A percentile compares a stretch with the other conserved stretches of the same genome.
phyloP scores from a whole-genome alignment of 495 filamentous ascomycete genomes.

The Cercophora scortea region DNA sequence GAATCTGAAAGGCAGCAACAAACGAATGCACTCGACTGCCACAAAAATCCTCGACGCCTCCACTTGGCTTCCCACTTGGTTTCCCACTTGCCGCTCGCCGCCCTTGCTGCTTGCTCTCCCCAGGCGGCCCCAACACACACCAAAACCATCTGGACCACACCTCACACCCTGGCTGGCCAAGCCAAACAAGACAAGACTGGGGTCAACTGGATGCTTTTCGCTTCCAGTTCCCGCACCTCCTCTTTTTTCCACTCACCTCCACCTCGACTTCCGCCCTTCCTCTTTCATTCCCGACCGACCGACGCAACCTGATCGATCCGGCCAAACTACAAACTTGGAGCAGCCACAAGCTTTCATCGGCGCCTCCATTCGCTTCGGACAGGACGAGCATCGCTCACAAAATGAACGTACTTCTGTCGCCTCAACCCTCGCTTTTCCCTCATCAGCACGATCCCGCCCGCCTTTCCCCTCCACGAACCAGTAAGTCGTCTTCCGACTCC shows the following conservation, averaged over 20 bases:
- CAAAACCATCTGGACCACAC: conserved; percentile 18
- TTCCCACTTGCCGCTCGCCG: conserved; percentile 8
- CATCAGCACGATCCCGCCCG: conserved; percentile 67
- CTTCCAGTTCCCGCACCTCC: conserved; percentile 25
- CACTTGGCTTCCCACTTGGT: neutral
- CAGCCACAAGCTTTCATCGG: neutral
- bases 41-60: conserved; percentile 6
- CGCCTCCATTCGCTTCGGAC: conserved; percentile 2
- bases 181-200: conserved; percentile 12
- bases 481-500: conserved; percentile 39
- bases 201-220: conserved; percentile 15
- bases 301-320: neutral
- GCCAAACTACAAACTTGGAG: neutral
- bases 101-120: conserved; percentile 5
- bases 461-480: conserved; percentile 60
- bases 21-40: neutral
- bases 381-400: conserved; percentile 8
- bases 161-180: conserved; percentile 24
- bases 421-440: conserved; percentile 61
- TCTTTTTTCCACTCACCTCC: conserved; percentile 25
- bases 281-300: conserved; percentile 2
- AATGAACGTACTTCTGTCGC: conserved; percentile 46
- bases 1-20: neutral
- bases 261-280: conserved; percentile 2
- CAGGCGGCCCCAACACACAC: conserved; percentile 1